Base-by-base conservation (phyloP, 148 eudicot genomes). In the Heliamphora exappendiculata region DNA sequence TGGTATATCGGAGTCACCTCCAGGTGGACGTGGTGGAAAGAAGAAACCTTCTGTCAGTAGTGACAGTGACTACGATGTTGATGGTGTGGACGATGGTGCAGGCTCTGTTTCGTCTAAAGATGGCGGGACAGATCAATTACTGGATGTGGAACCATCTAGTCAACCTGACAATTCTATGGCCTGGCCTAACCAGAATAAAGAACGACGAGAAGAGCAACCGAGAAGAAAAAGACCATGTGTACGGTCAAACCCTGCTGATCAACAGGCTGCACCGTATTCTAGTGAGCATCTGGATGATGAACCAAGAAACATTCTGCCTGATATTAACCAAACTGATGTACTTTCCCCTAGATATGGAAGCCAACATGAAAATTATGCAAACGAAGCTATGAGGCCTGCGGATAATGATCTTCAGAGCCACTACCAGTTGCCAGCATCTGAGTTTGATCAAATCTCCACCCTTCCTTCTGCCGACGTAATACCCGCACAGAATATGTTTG, bases 21-120 rank as follows among this genome's bases (percentile, higher is more conserved):
- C 83, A 2, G 87, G 85, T 49, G 62, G 77, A 37, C 79, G 77
- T 75, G 84, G 85, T 72, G 81, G 70, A 34, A 94, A 92, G 82
- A 90, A 82, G 81, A 92, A 84, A 78, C 86, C 86, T 79, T 77
- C 82, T 1, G 83, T 77, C 68, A 87, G 91, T 70, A 87, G 85
- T 80, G 96, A 89, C 51, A 92, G 97, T 76, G 97, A 94, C 72
- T 94, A 92, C 75, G 96, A 94, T 74, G 98, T 94, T 75, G 97
- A 92, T 75, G 95, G 89, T 49, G 65, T 81, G 47, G 88, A 84
- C 76, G 89, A 91, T 77, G 85, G 89, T 71, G 76, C 78, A 31
- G 86, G 85, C 19, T 92, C 92, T 17, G 86, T 92, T 26, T 92
- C 93, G 24, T 94, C 97, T 8, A 89, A 89, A 81, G 90, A 87